A percentile compares a stretch with the other conserved stretches of the same genome.
Evolutionary conservation across 805 yeast genomes (phyloP).

Genomic region (Zygoascus flipseniorum): DNA sequence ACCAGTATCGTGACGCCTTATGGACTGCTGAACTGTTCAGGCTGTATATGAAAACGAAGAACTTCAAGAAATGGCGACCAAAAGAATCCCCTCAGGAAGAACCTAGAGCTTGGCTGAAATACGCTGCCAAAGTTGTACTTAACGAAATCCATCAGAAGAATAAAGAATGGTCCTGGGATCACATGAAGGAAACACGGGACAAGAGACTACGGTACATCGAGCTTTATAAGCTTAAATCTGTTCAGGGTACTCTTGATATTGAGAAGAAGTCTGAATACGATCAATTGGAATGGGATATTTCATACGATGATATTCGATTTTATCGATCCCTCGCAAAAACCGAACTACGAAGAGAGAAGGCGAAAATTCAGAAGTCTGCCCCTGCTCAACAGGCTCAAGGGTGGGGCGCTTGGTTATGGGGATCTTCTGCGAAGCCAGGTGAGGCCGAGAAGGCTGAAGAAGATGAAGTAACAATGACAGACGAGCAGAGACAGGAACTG

Average conservation of each 20-base stretch:
- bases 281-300: slow-evolving; percentile 48
- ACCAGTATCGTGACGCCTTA: slow-evolving; percentile 74
- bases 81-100: slow-evolving; percentile 39
- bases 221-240: slow-evolving; percentile 58
- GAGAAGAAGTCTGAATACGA: slow-evolving; percentile 31
- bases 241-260: slow-evolving; percentile 24
- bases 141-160: slow-evolving; percentile 76
- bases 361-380: background rate
- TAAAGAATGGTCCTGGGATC: slow-evolving; percentile 84
- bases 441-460: slow-evolving; percentile 18
- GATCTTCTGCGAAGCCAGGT: slow-evolving; percentile 10
- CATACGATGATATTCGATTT: slow-evolving; percentile 74
- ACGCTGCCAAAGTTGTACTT: slow-evolving; percentile 67
- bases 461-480: slow-evolving; percentile 51
- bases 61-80: slow-evolving; percentile 68
- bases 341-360: slow-evolving; percentile 51
- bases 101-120: slow-evolving; percentile 75
- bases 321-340: slow-evolving; percentile 74
- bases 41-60: slow-evolving; percentile 67
- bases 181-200: slow-evolving; percentile 60
- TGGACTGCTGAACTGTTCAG: slow-evolving; percentile 77
- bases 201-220: slow-evolving; percentile 58
- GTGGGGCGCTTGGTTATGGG: slow-evolving; percentile 27
- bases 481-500: slow-evolving; percentile 80
- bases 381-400: slow-evolving; percentile 3